A percentile compares a stretch with the other conserved stretches of the same genome.
These are phyloP conservation scores for Fusarium fujikuroi DNA, from an alignment of 2,329 filamentous ascomycete species.

Conservation along the genomic window DNA sequence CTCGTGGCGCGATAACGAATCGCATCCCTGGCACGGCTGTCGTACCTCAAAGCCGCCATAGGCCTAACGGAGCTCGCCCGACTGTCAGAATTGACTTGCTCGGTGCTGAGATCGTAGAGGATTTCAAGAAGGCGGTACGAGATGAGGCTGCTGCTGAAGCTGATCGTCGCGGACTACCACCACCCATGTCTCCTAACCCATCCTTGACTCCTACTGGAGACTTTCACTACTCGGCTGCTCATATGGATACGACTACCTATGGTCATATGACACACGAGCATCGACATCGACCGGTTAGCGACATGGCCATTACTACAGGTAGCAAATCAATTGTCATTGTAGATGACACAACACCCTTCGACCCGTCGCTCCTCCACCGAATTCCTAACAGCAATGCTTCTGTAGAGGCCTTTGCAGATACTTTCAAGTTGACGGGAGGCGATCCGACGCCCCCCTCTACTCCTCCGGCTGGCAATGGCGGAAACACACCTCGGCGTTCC, in stretches of 20 bases:
- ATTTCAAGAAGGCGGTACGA: constrained; percentile 80
- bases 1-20: constrained; percentile 65
- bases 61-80: constrained; percentile 56
- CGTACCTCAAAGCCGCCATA: constrained; percentile 64
- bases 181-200: constrained; percentile 37
- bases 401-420: constrained; percentile 64
- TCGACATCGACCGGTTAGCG: constrained; percentile 58
- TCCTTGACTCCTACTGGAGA: constrained; percentile 45
- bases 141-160: constrained; percentile 65
- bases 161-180: constrained; percentile 40
- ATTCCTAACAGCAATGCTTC: constrained; percentile 58
- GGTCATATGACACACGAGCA: constrained; percentile 49
- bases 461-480: constrained; percentile 58
- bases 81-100: constrained; percentile 82
- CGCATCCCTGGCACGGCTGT: constrained; percentile 69
- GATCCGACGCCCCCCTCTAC: constrained; percentile 71
- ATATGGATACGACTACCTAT: constrained; percentile 54
- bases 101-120: constrained; percentile 80
- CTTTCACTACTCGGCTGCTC: constrained; percentile 56
- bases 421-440: constrained; percentile 59
- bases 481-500: constrained; percentile 62
- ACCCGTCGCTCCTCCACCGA: constrained; percentile 62
- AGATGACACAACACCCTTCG: constrained; percentile 69
- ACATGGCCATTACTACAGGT: constrained; percentile 75
- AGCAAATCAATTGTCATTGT: constrained; percentile 93